These are phyloP conservation scores for Rhizopogon vesiculosus DNA, from an alignment of 768 basidiomycete genomes.

Conservation along the genomic window DNA sequence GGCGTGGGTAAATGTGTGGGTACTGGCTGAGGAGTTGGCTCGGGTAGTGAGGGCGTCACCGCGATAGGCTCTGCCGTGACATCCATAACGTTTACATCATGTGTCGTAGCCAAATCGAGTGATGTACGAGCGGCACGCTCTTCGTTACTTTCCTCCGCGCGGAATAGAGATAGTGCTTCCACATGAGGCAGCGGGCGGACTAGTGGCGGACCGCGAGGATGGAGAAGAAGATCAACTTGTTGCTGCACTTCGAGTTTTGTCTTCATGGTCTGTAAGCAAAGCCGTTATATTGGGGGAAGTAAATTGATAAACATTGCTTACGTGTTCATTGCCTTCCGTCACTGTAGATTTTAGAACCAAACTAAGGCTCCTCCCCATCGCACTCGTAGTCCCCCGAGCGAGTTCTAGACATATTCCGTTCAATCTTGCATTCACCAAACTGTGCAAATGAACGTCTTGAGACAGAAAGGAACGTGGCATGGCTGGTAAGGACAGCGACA, in stretches of 20 bases:
- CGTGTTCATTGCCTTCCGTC: constrained; percentile 21
- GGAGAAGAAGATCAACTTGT: constrained; percentile 59
- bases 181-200: constrained; percentile 62
- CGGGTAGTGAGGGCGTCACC: not conserved
- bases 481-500: constrained; percentile 52
- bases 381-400: constrained; percentile 48
- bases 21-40: constrained; percentile 1
- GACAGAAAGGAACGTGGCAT: constrained; percentile 54
- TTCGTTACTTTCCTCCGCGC: constrained; percentile 59
- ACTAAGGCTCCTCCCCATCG: constrained; percentile 57
- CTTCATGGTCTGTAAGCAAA: constrained; percentile 11
- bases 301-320: constrained; percentile 15
- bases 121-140: constrained; percentile 45
- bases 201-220: constrained; percentile 76
- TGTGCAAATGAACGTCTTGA: constrained; percentile 44
- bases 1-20: not conserved
- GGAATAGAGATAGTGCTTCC: constrained; percentile 57
- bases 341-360: constrained; percentile 44
- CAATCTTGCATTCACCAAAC: constrained; percentile 39
- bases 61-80: not conserved
- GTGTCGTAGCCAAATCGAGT: constrained; percentile 30
- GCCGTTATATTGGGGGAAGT: not conserved
- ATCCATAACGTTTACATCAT: constrained; percentile 1
- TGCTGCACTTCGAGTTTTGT: constrained; percentile 21
- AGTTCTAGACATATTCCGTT: constrained; percentile 45